Base-by-base conservation (phyloP, 345 rosid genomes). In the Microcos paniculata region DNA sequence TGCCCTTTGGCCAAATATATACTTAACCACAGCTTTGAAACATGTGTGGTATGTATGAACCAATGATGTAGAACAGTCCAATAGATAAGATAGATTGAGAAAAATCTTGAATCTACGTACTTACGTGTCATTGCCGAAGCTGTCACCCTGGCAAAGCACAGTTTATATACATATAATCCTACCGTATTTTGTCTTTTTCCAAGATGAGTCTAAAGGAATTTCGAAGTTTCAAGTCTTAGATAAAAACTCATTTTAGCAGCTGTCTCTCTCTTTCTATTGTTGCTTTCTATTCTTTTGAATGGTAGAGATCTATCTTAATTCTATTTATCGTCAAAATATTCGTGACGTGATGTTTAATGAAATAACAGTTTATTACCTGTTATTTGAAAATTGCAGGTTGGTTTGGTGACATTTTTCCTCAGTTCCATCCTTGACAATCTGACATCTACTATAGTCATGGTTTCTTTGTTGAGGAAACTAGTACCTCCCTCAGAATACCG, bases 361-460 rank as follows among this genome's bases (percentile, higher is more conserved):
- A 63, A n/a, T 24, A 62, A 58, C 28, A 56, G 67, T 24, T 23
- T 75, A 75, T 80, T 55, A 81, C 79, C 57, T 19, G 45, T 81
- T 73, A 48, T 72, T 70, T 70, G 9, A 76, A 71, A 77, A 45
- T 74, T 72, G 79, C 96, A 93, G 99, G 82, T 96, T 62, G 99
- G 98, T 61, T 87, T 90, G 38, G 93, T 93, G 66, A 96, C 98
- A 3, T 96, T 96, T 87, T 89, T 92, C 91, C 93, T 93, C 53
- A 93, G 99, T 77, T 31, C 99, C 53, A 77, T 96, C 83, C 93
- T 96, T 46, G 99, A 96, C 84, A 96, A 96, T 81, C 79, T 96
- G 84, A 96, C 99, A 48, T 91, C 98, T 35, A 96, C 99, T 46
- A 93, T 96, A 75, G 88, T 96, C 77, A 96, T 93, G 99, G 98